Evolutionary conservation across 306 rosid genomes (phyloP), one percentile per base, ranked within the genome.

Genomic region (Acacia acuminata): DNA sequence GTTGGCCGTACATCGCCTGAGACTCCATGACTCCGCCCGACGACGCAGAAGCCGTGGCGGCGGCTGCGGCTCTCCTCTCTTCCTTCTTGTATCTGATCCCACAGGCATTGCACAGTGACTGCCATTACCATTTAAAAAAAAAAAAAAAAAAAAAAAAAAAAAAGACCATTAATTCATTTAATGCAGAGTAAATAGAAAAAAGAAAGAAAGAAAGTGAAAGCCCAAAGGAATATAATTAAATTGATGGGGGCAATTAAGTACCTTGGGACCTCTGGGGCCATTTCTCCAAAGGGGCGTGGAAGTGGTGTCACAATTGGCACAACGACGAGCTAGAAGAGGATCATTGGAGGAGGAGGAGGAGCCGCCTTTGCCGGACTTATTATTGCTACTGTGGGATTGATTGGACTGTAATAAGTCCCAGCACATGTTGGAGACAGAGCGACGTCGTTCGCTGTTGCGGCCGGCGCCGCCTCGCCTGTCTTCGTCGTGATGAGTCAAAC

Each of bases 221-320:
- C 27, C 16, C 11, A 10, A 22, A 12, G 65, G 25, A 44, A 9
- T 9, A 58, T 10, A 63, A 63, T 63, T 63, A 25, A 27, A 38
- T 25, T 27, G 5, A 63, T 13, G 10, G 7, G n/a, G n/a, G 58
- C n/a, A 1, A 38, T 38, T 38, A 58, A 9, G 64, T 32, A 96
- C 99, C 98, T 96, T 96, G 0, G 99, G 99, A 83, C 99, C 99
- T 61, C 96, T 86, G 1, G 99, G 99, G 27, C 99, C 99, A 71
- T 96, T 96, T 64, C 99, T 86, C 99, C 99, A 96, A 0, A 96
- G 97, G 1, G 99, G 99, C 10, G 99, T 96, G 16, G 98, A 94
- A 75, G 98, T 96, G 79, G 99, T 94, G 86, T 94, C 97, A 27
- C 99, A 96, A 86, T 94, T 96, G 3, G 99, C 99, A 25, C 99